Evolutionary conservation across 2,329 filamentous ascomycete species (phyloP).

Genomic region (Fusarium goolgardi): DNA sequence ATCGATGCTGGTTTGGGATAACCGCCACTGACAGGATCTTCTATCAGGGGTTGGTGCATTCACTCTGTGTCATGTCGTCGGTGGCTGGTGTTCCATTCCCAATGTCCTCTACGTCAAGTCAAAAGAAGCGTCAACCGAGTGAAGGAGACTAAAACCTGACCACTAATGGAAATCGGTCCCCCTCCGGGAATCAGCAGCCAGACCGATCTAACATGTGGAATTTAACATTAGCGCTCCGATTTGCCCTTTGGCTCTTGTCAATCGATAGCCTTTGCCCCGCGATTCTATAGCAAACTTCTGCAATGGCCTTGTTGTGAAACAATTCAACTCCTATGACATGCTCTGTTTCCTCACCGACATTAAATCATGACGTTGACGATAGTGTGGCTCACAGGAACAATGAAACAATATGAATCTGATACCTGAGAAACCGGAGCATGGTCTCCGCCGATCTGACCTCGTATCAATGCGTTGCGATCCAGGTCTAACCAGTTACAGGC

Average conservation of each 20-base stretch:
- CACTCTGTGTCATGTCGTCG: too few relatives aligned
- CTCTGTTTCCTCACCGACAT: not conserved
- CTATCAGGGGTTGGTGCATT: not conserved
- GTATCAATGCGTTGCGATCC: not conserved
- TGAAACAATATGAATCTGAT: not conserved
- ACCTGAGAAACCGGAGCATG: slow-evolving; percentile 4
- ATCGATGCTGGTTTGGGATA: not conserved
- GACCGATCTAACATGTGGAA: not conserved
- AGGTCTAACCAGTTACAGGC: not conserved
- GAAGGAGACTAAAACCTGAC: not conserved
- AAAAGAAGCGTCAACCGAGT: not conserved
- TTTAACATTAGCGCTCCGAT: not conserved
- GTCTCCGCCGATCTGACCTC: slow-evolving; percentile 1
- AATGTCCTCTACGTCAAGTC: not conserved
- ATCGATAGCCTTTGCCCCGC: not conserved
- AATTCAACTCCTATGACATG: not conserved
- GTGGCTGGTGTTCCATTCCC: not conserved
- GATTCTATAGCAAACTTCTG: not conserved
- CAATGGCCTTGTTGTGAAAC: not conserved
- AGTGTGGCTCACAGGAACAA: not conserved
- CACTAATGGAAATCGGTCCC: not conserved
- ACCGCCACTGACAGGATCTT: not conserved
- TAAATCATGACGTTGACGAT: not conserved
- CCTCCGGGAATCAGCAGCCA: not conserved
- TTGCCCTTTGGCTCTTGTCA: not conserved